A percentile compares a stretch with the other conserved stretches of the same genome.
phyloP scores from a whole-genome alignment of 192 early-diverging fungal genomes.

The Linnemannia elongata region DNA sequence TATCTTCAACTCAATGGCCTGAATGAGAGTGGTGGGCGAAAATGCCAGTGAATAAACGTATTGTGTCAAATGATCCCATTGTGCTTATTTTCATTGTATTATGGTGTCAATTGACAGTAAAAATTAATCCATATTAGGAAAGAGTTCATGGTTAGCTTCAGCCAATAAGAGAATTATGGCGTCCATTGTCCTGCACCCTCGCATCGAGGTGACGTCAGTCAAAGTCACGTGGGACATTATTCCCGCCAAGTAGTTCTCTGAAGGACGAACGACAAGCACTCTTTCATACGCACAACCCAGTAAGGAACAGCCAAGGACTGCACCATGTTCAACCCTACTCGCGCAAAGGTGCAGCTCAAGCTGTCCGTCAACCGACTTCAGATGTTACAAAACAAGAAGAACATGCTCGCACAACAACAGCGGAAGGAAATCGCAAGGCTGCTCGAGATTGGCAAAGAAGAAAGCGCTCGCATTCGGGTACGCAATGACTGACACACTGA shows the following conservation, averaged over 20 bases:
- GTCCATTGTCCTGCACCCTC: not conserved
- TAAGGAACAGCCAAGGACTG: not conserved
- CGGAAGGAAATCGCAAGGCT: slow-evolving; percentile 87
- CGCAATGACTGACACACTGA: not conserved
- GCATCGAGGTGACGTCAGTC: not conserved
- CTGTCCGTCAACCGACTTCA: slow-evolving; percentile 89
- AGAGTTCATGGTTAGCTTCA: no score
- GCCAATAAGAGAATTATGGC: no score
- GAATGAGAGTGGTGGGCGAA: not conserved
- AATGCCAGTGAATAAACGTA: slow-evolving; percentile 4
- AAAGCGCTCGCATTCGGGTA: slow-evolving; percentile 89
- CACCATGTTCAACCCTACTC: slow-evolving; percentile 65
- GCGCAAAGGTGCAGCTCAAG: slow-evolving; percentile 92
- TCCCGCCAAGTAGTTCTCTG: not conserved
- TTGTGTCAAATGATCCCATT: not conserved
- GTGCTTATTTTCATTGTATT: not conserved
- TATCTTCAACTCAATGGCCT: slow-evolving; percentile 5
- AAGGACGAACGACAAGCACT: not conserved
- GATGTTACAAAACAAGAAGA: slow-evolving; percentile 91
- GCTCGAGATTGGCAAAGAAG: slow-evolving; percentile 85
- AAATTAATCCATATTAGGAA: no score
- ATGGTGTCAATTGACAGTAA: not conserved
- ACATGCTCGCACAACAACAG: slow-evolving; percentile 76
- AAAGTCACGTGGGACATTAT: not conserved
- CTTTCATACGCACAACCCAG: not conserved